phyloP scores from a whole-genome alignment of 2,329 filamentous ascomycete genomes.

The Monilinia polystroma region DNA sequence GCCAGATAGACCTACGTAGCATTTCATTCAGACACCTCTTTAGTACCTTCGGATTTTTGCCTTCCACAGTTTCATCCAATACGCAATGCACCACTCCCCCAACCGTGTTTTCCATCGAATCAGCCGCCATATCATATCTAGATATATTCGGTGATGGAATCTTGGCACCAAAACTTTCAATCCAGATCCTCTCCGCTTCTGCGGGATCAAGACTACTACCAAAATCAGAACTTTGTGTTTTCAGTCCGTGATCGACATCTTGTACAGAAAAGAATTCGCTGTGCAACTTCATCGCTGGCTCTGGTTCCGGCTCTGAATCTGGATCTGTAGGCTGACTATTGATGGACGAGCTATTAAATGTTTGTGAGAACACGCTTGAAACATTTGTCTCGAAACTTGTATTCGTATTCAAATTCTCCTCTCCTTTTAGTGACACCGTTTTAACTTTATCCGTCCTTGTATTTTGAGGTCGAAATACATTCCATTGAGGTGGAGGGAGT shows the following conservation, averaged over 20 bases:
- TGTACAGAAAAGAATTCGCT: not conserved
- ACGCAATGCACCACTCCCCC: not conserved
- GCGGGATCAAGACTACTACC: constrained; percentile 13
- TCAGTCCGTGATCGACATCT: not conserved
- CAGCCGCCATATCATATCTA: not conserved
- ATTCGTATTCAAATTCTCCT: constrained; percentile 13
- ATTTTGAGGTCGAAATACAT: not conserved
- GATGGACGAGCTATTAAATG: not conserved
- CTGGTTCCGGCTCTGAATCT: constrained; percentile 12
- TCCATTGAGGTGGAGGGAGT: not conserved
- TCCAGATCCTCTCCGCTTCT: not conserved
- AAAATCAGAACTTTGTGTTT: constrained; percentile 12
- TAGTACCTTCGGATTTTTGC: constrained; percentile 1
- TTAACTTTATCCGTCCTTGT: not conserved
- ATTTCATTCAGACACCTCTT: constrained; percentile 23
- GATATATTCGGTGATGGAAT: not conserved
- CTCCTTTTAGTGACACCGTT: not conserved
- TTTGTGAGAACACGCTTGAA: constrained; percentile 29
- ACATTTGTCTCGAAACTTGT: constrained; percentile 31
- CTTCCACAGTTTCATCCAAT: not conserved
- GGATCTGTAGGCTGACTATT: constrained; percentile 27
- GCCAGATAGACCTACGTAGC: not conserved
- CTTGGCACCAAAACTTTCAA: constrained; percentile 1
- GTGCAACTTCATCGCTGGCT: not conserved
- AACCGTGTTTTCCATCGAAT: not conserved